Conservation (phyloP, 495 filamentous ascomycete species). For the Astrothelium subdiscretum region DNA sequence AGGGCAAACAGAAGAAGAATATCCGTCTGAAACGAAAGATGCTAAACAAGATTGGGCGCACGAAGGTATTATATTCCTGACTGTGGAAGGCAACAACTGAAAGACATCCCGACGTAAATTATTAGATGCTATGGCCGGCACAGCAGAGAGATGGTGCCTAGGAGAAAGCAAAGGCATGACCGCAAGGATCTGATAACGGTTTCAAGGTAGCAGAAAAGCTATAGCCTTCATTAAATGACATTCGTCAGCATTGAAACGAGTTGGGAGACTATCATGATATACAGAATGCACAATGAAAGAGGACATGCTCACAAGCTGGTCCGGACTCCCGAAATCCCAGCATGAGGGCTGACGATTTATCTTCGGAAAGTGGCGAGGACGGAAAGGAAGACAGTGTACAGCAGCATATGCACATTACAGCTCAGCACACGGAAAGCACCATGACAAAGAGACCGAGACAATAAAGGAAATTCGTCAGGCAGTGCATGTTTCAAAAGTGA, state of each 20-base stretch:
- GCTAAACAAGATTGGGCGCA: neutral
- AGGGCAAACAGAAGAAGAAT: neutral
- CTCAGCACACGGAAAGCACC: neutral
- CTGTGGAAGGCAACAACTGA: neutral
- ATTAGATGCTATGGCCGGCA: neutral
- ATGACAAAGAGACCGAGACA: neutral
- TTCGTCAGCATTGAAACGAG: neutral
- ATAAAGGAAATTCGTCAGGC: constrained; percentile 1
- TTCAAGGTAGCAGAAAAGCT: neutral
- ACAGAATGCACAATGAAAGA: neutral
- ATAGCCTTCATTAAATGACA: neutral
- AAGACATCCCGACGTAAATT: neutral
- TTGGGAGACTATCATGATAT: neutral
- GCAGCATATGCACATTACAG: neutral
- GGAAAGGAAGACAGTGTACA: neutral
- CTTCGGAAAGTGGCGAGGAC: neutral
- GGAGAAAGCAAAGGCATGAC: neutral
- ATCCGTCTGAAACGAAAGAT: neutral
- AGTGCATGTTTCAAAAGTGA: neutral
- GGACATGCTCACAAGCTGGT: constrained; percentile 1
- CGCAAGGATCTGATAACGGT: neutral
- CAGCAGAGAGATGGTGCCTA: neutral
- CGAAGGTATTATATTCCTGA: neutral
- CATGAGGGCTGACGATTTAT: neutral
- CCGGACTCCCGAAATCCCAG: neutral